Conservation (phyloP, 2,329 filamentous ascomycete genomes). For the Alternaria dauci region DNA sequence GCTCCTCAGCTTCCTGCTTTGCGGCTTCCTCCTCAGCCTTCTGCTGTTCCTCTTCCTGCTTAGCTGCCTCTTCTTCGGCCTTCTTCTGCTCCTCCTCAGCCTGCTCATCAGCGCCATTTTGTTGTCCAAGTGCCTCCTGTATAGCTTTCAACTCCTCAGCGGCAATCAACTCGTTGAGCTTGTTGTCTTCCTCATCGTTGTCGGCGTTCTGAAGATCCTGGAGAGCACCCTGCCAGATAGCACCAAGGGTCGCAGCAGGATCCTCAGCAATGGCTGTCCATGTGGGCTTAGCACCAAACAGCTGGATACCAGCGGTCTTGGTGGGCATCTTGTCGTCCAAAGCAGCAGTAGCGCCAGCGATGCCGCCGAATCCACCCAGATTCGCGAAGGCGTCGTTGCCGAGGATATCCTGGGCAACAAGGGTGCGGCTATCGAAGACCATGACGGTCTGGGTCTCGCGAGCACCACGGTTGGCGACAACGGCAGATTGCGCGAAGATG, state of each 20-base stretch:
- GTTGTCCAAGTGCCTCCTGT: conserved; percentile 6
- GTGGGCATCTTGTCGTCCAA: conserved; percentile 24
- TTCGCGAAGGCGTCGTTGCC: conserved; percentile 23
- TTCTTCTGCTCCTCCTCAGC: conserved; percentile 15
- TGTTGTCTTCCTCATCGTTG: conserved; percentile 33
- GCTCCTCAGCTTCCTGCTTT: conserved; percentile 5
- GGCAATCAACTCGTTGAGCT: conserved; percentile 33
- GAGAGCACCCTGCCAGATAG: conserved; percentile 37
- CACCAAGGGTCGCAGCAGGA: conserved; percentile 39
- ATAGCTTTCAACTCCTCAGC: conserved; percentile 30
- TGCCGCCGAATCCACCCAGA: conserved; percentile 20
- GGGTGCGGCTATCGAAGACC: conserved; percentile 38
- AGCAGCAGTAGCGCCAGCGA: conserved; percentile 24
- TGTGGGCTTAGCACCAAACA: conserved; percentile 39
- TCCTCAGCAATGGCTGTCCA: conserved; percentile 38
- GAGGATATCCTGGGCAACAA: conserved; percentile 41
- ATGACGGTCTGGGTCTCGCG: conserved; percentile 38
- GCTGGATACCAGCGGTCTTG: conserved; percentile 37
- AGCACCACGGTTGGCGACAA: conserved; percentile 42
- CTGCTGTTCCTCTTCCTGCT: conserved; percentile 6
- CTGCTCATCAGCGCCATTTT: conserved; percentile 1
- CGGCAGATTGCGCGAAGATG: conserved; percentile 39
- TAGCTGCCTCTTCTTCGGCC: conserved; percentile 7
- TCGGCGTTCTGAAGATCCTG: conserved; percentile 36
- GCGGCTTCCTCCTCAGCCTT: background rate